Evolutionary conservation across 768 basidiomycete genomes (phyloP).

Genomic region (Cystofilobasidium capitatum): DNA sequence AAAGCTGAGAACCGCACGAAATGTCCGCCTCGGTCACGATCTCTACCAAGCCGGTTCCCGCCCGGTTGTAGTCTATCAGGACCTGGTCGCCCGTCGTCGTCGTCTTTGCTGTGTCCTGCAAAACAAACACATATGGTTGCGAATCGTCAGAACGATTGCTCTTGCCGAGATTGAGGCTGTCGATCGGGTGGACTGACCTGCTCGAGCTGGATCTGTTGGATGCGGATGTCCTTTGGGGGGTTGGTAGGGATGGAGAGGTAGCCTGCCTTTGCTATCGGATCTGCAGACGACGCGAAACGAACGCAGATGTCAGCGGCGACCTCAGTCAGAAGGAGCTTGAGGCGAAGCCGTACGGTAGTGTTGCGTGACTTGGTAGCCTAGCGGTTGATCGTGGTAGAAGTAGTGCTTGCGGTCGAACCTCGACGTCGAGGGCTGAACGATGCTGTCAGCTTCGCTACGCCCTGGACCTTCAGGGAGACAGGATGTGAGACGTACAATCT

Average conservation of each 20-base stretch:
- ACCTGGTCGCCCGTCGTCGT: constrained; percentile 33
- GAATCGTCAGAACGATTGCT: too few species aligned
- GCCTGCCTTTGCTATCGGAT: constrained; percentile 67
- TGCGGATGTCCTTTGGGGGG: constrained; percentile 48
- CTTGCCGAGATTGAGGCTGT: background rate
- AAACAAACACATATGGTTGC: constrained; percentile 11
- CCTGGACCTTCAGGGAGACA: background rate
- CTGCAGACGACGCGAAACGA: constrained; percentile 42
- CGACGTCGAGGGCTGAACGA: constrained; percentile 56
- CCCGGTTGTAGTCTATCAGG: constrained; percentile 79
- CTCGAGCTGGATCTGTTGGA: constrained; percentile 91
- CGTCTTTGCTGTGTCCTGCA: constrained; percentile 87
- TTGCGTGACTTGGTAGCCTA: constrained; percentile 95
- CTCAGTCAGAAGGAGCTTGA: background rate
- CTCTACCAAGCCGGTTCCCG: constrained; percentile 83
- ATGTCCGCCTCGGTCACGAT: constrained; percentile 93
- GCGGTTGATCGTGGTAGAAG: constrained; percentile 87
- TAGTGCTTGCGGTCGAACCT: constrained; percentile 97
- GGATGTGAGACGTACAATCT: constrained; percentile 32
- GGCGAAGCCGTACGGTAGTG: constrained; percentile 57
- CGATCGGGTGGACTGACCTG: constrained; percentile 56
- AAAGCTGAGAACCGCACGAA: constrained; percentile 42
- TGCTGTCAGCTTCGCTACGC: background rate
- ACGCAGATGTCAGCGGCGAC: background rate
- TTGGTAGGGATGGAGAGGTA: constrained; percentile 42